Evolutionary conservation across 2,329 filamentous ascomycete genomes (phyloP).

Genomic region (Diaporthe australafricana): DNA sequence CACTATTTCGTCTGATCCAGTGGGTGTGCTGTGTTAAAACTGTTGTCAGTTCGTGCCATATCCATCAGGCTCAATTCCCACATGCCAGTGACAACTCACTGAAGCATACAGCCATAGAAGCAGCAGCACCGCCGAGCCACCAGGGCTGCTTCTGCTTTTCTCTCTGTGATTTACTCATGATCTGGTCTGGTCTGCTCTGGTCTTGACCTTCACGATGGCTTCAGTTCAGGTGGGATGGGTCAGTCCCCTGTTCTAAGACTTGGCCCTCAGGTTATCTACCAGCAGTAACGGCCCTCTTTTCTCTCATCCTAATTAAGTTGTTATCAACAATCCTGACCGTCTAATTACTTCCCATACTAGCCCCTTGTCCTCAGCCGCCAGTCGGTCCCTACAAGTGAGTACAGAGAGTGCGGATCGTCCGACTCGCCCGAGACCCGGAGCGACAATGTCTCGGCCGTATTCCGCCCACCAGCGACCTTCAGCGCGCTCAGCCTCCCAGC

Average conservation of each 20-base stretch:
- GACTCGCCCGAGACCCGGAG: conserved; percentile 14
- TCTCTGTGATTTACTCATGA: conserved; percentile 30
- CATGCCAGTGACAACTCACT: conserved; percentile 46
- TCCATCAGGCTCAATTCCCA: not conserved
- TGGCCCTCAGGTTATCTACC: no score
- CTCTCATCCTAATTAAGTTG: not conserved
- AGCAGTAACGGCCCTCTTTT: not conserved
- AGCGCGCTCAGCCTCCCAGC: not conserved
- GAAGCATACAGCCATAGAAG: conserved; percentile 59
- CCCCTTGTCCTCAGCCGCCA: not conserved
- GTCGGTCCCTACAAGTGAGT: conserved; percentile 20
- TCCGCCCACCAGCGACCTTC: not conserved
- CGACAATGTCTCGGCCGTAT: conserved; percentile 14
- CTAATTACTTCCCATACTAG: not conserved
- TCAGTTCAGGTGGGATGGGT: no score
- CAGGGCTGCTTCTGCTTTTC: conserved; percentile 54
- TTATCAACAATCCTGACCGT: not conserved
- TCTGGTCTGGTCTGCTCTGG: no score
- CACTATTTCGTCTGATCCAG: conserved; percentile 59
- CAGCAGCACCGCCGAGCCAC: conserved; percentile 58
- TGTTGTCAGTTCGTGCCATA: conserved; percentile 27
- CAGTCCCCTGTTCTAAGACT: no score
- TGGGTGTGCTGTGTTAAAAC: conserved; percentile 51
- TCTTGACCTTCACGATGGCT: not conserved
- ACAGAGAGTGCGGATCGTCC: not conserved